phyloP scores from a whole-genome alignment of 306 rosid species.

The Vigna mungo region DNA sequence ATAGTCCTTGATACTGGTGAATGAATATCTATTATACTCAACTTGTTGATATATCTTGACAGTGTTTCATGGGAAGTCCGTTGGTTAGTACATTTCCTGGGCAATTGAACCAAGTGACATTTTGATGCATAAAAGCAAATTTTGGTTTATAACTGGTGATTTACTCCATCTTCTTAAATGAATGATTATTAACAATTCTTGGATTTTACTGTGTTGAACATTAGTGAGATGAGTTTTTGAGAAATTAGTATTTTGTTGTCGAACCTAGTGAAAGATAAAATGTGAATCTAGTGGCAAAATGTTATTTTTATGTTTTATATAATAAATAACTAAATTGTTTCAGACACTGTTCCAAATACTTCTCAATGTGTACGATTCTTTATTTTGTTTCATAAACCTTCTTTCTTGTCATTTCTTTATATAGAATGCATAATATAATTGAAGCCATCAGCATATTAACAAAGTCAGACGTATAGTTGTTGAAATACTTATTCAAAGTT shows the following conservation, averaged over 20 bases:
- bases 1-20: slow-evolving; percentile 1
- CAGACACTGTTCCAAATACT: background rate
- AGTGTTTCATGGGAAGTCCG: background rate
- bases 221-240: slow-evolving; percentile 15
- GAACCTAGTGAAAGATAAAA: slow-evolving; percentile 22
- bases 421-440: slow-evolving; percentile 3
- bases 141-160: slow-evolving; percentile 4
- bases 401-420: slow-evolving; percentile 22
- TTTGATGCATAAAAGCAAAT: slow-evolving; percentile 15
- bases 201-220: slow-evolving; percentile 29
- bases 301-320: background rate
- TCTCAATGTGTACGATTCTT: background rate
- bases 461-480: slow-evolving; percentile 12
- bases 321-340: slow-evolving; percentile 11
- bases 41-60: background rate
- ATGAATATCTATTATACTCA: background rate
- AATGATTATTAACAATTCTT: slow-evolving; percentile 21
- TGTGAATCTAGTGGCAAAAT: slow-evolving; percentile 1
- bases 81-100: background rate
- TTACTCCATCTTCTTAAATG: background rate
- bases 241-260: slow-evolving; percentile 16
- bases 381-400: slow-evolving; percentile 1
- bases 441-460: slow-evolving; percentile 11
- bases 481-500: slow-evolving; percentile 26
- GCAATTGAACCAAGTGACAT: background rate